Evolutionary conservation across 2,329 filamentous ascomycete genomes (phyloP), one percentile per base, ranked within the genome.

Genomic region (Colletotrichum costaricense): DNA sequence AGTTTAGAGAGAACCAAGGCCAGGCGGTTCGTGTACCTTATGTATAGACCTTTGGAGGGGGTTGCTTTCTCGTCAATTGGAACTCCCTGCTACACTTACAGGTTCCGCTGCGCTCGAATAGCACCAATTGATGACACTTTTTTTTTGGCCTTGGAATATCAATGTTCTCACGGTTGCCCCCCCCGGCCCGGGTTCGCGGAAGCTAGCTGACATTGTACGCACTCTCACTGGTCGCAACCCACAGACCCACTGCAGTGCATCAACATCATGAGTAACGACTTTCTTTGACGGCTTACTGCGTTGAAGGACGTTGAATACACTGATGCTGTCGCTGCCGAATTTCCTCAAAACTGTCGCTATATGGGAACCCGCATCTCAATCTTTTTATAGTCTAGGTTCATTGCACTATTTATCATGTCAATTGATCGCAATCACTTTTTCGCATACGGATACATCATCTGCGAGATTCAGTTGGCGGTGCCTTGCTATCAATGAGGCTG

Each of bases 1-100:
- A 30, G 28, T 30, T 30, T 30, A 30, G 42, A 58, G 33, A 42
- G 57, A 69, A 62, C 63, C 26, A 64, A 66, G 46, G 60, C 65
- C 60, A 66, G 66, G 73, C 71, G 67, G 66, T 68, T 74, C 63
- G 38, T 74, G 67, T 75, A 74, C 70, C 74, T 72, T 76, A 75
- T 75, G 73, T 75, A 75, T 76, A 76, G 74, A 76, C 73, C 71
- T 74, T 56, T 67, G 66, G 69, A 42, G 66, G 70, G 66, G 66
- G 59, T 63, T 74, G 72, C 66, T 70, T 69, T 58, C 65, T 72
- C 66, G 62, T 73, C 71, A 73, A 73, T 73, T 72, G 72, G 62
- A 72, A 72, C 57, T 67, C 63, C 63, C 63, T 72, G 54, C 72
- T 74, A 72, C 64, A 62, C n/a, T 35, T 49, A 57, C 52, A 62